Evolutionary conservation across 2,329 filamentous ascomycete genomes (phyloP).

Genomic region (Hypoxylon sp.): DNA sequence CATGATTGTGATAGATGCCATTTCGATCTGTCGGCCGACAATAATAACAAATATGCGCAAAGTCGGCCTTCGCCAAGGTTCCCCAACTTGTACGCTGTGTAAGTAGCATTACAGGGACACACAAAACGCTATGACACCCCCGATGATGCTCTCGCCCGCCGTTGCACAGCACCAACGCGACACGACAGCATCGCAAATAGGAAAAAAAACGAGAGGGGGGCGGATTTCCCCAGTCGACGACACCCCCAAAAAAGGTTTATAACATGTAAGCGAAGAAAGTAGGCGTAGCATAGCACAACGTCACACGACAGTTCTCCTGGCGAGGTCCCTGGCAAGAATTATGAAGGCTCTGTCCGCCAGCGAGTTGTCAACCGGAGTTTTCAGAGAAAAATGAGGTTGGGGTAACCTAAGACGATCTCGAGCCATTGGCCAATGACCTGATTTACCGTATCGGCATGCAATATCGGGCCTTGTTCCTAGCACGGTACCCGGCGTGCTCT

Average conservation of each 20-base stretch:
- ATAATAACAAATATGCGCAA: constrained; percentile 35
- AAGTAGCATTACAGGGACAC: constrained; percentile 26
- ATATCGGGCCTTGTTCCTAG: constrained; percentile 50
- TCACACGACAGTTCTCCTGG: constrained; percentile 44
- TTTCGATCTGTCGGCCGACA: constrained; percentile 38
- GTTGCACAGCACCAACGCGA: constrained; percentile 39
- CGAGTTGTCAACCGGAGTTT: constrained; percentile 30
- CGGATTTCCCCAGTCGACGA: constrained; percentile 24
- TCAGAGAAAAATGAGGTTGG: constrained; percentile 47
- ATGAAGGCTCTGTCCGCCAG: constrained; percentile 26
- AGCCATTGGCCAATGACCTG: constrained; percentile 55
- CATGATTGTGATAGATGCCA: constrained; percentile 32
- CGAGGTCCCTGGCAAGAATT: constrained; percentile 39
- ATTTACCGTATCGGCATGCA: constrained; percentile 51
- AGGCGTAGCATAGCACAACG: constrained; percentile 33
- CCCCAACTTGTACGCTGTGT: constrained; percentile 29
- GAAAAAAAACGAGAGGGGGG: constrained; percentile 31
- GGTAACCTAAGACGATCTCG: constrained; percentile 52
- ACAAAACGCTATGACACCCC: constrained; percentile 30
- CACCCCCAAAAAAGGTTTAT: constrained; percentile 11
- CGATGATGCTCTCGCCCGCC: constrained; percentile 41
- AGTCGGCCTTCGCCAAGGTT: constrained; percentile 36
- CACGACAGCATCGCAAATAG: constrained; percentile 44
- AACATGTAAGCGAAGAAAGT: constrained; percentile 22
- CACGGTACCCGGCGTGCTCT: constrained; percentile 42